Evolutionary conservation across 2,329 filamentous ascomycete genomes (phyloP), one percentile per base, ranked within the genome.

Genomic region (Penicillium crustosum): DNA sequence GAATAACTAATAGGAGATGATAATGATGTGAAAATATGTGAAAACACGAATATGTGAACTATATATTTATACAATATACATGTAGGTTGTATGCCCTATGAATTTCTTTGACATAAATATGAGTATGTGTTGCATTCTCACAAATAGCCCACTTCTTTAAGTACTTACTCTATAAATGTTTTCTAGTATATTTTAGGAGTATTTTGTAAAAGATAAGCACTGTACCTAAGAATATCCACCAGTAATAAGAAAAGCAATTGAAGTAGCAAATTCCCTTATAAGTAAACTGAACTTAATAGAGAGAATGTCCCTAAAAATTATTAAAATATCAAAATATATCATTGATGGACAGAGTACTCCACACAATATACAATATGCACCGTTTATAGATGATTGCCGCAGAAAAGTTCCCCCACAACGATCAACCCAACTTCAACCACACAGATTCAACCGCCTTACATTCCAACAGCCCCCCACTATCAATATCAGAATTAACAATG

Each of bases 401-500:
- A 15, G 27, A 33, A 52, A 44, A 35, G 29, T 35, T 31, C 49
- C 31, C 31, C 31, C 31, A 33, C 31, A 33, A 13, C 31, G 5
- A 29, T 35, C 43, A 38, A 39, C 53, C 23, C 50, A 60, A 58
- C 52, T 44, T 23, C 49, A 49, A 53, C 54, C 48, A 41, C 25
- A 38, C 23, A 41, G 2, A 31, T 23, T 7, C 39, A 41, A 50
- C 12, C 21, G 12, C 35, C 6, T n/a, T 39, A 33, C n/a, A 33
- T 29, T 43, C 25, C 49, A 53, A 31, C 53, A 41, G 36, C 31
- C 38, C 42, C 35, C 38, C 9, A 13, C n/a, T 4, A 2, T 39
- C 19, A 21, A 10, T 49, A 36, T n/a, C 31, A 51, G 27, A 31
- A 35, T 23, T n/a, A 65, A 65, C 55, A 57, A 78, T 78, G 76